Evolutionary conservation across 441 rosid species (phyloP), one percentile per base, ranked within the genome.

Genomic region (Sinapis alba): DNA sequence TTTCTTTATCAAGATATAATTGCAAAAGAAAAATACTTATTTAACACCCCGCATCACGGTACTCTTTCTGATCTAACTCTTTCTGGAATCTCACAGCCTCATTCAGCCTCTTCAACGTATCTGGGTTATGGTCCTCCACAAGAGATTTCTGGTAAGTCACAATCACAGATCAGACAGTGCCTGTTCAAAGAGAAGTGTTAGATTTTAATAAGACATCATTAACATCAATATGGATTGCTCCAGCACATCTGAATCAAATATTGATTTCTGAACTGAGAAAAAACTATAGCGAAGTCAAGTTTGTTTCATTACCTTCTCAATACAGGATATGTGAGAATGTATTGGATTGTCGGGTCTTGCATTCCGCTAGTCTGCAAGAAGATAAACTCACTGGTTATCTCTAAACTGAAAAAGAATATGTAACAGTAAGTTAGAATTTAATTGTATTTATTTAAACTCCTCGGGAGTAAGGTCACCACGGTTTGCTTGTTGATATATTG

Each of bases 391-490:
- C 7, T 0, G 6, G 13, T 10, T 28, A 6, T 10, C 30, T 24
- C 30, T 18, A 9, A 19, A 53, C 9, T 0, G 4, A n/a, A 27
- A 18, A 19, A 51, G 6, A 38, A 24, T 4, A 51, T 20, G 0
- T 4, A 12, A 2, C 1, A 75, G 5, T 51, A 19, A 3, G 9
- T 53, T 1, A 28, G 60, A 66, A 53, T 21, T 69, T 41, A 60
- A 90, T 98, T 92, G 98, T 96, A 94, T 84, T 85, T 91, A 97
- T 83, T 95, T 95, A 56, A 95, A 72, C 24, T 96, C 99, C 54
- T 93, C 98, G 0, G 99, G 95, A 72, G 86, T 96, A 30, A 96
- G 71, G 78, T 96, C 99, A n/a, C 99, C 97, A 20, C 95, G 97
- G 68, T 86, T 90, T 4, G 98, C 87, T 91, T 93, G 85, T 88